phyloP scores from a whole-genome alignment of 208 protist genomes.

The Wallacemonas sp. region DNA sequence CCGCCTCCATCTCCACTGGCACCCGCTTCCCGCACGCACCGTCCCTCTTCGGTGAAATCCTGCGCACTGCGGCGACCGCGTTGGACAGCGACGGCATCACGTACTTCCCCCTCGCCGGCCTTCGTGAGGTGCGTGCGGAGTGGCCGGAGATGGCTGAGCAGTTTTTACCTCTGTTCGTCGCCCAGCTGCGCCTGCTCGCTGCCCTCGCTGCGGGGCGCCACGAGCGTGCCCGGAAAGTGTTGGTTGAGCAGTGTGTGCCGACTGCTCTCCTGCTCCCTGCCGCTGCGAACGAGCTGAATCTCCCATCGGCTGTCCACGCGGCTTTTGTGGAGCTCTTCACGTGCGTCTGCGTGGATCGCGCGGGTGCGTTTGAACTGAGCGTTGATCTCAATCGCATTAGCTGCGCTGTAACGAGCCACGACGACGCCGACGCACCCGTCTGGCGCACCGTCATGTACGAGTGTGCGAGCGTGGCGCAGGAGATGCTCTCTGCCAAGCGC shows the following conservation, averaged over 20 bases:
- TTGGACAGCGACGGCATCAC: conserved; percentile 21
- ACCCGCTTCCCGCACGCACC: too few relatives aligned
- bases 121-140: conserved; percentile 22
- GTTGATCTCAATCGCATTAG: conserved; percentile 33
- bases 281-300: conserved; percentile 16
- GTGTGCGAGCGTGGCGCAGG: too few relatives aligned
- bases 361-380: conserved; percentile 21
- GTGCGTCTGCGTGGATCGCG: conserved; percentile 23
- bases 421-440: too few relatives aligned
- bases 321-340: conserved; percentile 41
- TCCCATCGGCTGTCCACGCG: conserved; percentile 34
- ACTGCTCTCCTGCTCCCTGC: conserved; percentile 18
- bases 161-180: conserved; percentile 34
- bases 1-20: too few relatives aligned
- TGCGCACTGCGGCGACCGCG: too few relatives aligned
- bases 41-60: too few relatives aligned
- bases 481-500: too few relatives aligned
- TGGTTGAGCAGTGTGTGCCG: conserved; percentile 35
- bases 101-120: conserved; percentile 35
- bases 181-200: conserved; percentile 32
- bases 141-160: conserved; percentile 38
- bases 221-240: conserved; percentile 3
- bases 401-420: conserved; percentile 28
- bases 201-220: conserved; percentile 33
- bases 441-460: too few relatives aligned